Evolutionary conservation across 495 filamentous ascomycete genomes (phyloP).

Genomic region (Gamarada debralockiae): DNA sequence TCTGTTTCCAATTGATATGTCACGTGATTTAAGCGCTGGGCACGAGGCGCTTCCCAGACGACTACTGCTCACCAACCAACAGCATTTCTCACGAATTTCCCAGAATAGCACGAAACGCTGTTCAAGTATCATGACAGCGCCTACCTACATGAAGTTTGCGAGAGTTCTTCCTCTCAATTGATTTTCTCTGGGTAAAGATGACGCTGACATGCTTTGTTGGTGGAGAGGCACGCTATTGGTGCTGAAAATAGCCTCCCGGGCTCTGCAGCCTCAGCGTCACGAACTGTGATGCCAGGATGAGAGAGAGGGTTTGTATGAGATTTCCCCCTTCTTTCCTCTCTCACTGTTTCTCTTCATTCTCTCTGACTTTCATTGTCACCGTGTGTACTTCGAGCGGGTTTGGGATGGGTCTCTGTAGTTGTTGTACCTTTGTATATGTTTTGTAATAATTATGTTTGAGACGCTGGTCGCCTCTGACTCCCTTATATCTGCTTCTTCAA

Average conservation of each 20-base stretch:
- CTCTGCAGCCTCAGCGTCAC: background rate
- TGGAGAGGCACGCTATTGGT: constrained; percentile 7
- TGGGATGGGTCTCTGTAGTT: background rate
- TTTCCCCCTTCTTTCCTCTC: constrained; percentile 3
- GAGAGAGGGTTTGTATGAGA: constrained; percentile 15
- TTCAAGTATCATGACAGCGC: constrained; percentile 9
- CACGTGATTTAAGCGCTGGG: no score
- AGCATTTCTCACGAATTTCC: background rate
- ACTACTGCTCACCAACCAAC: no score
- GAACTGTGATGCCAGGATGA: no score
- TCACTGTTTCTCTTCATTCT: constrained; percentile 3
- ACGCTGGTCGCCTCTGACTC: constrained; percentile 22
- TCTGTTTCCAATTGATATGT: no score
- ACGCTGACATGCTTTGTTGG: background rate
- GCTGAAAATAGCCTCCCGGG: constrained; percentile 11
- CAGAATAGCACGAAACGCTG: constrained; percentile 14
- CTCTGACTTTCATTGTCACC: background rate
- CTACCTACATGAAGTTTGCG: constrained; percentile 14
- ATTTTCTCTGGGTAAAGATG: constrained; percentile 1
- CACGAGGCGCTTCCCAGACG: no score
- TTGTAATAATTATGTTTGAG: constrained; percentile 22
- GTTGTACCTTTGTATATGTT: background rate
- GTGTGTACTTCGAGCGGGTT: no score
- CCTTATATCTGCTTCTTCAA: constrained; percentile 19
- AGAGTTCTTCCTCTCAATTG: background rate